A percentile compares a stretch with the other conserved stretches of the same genome.
phyloP scores from a whole-genome alignment of 1,139 yeast genomes.

The Diutina catenulata region DNA sequence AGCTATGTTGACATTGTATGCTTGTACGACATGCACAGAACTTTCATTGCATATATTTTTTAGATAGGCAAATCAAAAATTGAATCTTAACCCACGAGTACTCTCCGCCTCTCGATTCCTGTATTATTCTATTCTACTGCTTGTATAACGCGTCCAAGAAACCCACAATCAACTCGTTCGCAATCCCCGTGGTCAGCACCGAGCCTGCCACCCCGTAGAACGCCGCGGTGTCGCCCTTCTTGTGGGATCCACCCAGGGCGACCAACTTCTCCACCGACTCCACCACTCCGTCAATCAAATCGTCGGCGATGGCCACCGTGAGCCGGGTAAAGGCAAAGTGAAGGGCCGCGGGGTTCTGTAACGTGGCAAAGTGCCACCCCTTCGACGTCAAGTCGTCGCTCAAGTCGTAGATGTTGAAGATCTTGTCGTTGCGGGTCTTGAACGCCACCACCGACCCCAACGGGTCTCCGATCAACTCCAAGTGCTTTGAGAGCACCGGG shows the following conservation, averaged over 20 bases:
- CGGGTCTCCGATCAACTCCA: constrained; percentile 74
- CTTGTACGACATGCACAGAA: constrained; percentile 60
- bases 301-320: constrained; percentile 51
- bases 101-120: no score
- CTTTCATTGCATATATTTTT: constrained; percentile 45
- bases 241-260: constrained; percentile 17
- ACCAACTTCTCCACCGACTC: constrained; percentile 26
- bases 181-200: constrained; percentile 74
- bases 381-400: constrained; percentile 53
- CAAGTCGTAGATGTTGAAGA: constrained; percentile 58
- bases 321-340: constrained; percentile 81
- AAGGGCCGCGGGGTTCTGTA: constrained; percentile 83
- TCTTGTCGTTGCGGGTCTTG: constrained; percentile 27
- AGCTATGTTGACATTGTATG: no score
- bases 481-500: constrained; percentile 31
- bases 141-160: constrained; percentile 74
- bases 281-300: constrained; percentile 46
- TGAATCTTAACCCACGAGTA: no score
- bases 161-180: constrained; percentile 63
- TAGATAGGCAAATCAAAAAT: no score
- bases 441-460: constrained; percentile 72
- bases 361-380: constrained; percentile 87
- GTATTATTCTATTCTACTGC: no score
- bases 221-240: constrained; percentile 60
- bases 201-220: constrained; percentile 94